These are phyloP conservation scores for Coniochaeta ligniaria DNA, from an alignment of 2,329 filamentous ascomycete genomes.

Conservation along the genomic window DNA sequence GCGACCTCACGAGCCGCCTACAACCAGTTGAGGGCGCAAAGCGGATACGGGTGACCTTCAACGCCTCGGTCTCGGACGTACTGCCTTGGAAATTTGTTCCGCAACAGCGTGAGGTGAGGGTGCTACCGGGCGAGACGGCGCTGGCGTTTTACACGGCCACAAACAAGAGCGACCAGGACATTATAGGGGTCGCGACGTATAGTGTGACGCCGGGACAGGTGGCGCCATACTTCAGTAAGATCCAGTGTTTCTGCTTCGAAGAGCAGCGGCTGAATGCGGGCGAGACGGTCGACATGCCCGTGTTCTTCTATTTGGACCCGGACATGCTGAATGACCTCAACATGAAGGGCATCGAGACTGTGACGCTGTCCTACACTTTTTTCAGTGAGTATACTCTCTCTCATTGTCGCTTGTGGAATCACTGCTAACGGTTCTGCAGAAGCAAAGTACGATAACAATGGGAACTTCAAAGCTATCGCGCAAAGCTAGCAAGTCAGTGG, in stretches of 20 bases:
- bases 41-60: constrained; percentile 92
- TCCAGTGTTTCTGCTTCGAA: constrained; percentile 99
- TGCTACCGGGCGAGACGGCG: constrained; percentile 92
- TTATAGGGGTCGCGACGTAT: constrained; percentile 97
- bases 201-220: constrained; percentile 94
- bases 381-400: constrained; percentile 66
- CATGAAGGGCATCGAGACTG: constrained; percentile 91
- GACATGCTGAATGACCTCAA: constrained; percentile 87
- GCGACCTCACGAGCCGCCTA: constrained; percentile 68
- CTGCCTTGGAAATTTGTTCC: constrained; percentile 96
- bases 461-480: constrained; percentile 44
- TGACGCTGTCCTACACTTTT: constrained; percentile 95
- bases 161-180: constrained; percentile 83
- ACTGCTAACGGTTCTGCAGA: constrained; percentile 38
- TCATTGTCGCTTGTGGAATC: neutral
- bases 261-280: constrained; percentile 90
- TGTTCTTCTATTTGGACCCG: constrained; percentile 98
- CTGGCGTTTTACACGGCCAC: constrained; percentile 97
- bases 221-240: constrained; percentile 97
- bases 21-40: constrained; percentile 73
- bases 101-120: constrained; percentile 92
- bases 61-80: constrained; percentile 88
- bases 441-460: constrained; percentile 78
- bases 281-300: constrained; percentile 98
- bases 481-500: neutral